Evolutionary conservation across 2,329 filamentous ascomycete species (phyloP).

Genomic region (Domatiomyces catenatus): DNA sequence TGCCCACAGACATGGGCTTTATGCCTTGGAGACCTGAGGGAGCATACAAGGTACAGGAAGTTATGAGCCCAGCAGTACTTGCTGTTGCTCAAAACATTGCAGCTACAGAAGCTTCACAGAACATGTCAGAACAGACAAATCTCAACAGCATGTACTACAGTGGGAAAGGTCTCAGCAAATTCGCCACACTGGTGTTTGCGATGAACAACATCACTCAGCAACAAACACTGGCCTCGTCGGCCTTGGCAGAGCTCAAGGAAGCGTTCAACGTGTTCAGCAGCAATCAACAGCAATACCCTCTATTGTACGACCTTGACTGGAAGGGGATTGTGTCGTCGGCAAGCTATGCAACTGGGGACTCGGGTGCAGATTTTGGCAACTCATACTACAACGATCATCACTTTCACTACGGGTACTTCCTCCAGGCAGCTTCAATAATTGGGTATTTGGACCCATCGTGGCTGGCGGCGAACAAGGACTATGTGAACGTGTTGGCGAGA

Average conservation of each 20-base stretch:
- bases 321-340: slow-evolving; percentile 66
- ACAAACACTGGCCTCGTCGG: slow-evolving; percentile 38
- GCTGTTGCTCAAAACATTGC: slow-evolving; percentile 47
- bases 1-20: slow-evolving; percentile 63
- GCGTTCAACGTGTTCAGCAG: slow-evolving; percentile 51
- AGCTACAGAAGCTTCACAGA: slow-evolving; percentile 57
- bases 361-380: slow-evolving; percentile 74
- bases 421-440: slow-evolving; percentile 72
- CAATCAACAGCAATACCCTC: slow-evolving; percentile 50
- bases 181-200: slow-evolving; percentile 53
- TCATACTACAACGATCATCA: slow-evolving; percentile 55
- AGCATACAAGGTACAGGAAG: slow-evolving; percentile 21
- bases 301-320: slow-evolving; percentile 49
- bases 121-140: slow-evolving; percentile 58
- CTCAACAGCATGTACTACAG: slow-evolving; percentile 84
- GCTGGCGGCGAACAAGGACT: slow-evolving; percentile 58
- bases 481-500: slow-evolving; percentile 68
- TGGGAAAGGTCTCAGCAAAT: slow-evolving; percentile 72
- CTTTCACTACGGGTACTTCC: slow-evolving; percentile 66
- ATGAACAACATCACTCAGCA: slow-evolving; percentile 49
- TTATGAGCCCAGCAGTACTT: slow-evolving; percentile 37
- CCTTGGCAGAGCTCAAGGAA: slow-evolving; percentile 46
- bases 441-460: slow-evolving; percentile 62
- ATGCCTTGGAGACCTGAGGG: slow-evolving; percentile 53
- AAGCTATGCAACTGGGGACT: slow-evolving; percentile 53